phyloP scores from a whole-genome alignment of 352 stramenopile genomes.

The Phytophthora pini region DNA sequence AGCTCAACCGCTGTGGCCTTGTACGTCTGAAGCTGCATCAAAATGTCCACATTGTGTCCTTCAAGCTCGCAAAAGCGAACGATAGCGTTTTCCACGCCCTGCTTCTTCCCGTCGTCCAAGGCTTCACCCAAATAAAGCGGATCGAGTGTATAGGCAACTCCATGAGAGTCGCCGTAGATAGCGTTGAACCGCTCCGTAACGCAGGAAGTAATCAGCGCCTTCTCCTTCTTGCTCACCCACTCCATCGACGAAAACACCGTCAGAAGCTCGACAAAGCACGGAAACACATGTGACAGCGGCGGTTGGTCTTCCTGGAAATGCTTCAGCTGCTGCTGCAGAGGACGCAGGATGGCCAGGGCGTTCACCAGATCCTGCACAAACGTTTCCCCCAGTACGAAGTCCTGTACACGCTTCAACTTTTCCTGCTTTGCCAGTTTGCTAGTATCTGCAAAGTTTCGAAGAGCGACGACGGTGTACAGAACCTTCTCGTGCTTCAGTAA shows the following conservation, averaged over 20 bases:
- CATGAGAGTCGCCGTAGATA: constrained; percentile 69
- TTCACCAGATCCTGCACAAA: constrained; percentile 68
- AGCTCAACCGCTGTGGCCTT: constrained; percentile 55
- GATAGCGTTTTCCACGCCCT: constrained; percentile 59
- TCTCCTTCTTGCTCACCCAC: constrained; percentile 77
- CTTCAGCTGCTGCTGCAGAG: constrained; percentile 61
- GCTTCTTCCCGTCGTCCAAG: constrained; percentile 55
- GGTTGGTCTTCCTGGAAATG: constrained; percentile 50
- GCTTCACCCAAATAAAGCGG: constrained; percentile 55
- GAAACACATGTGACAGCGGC: constrained; percentile 63
- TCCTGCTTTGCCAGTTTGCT: constrained; percentile 48
- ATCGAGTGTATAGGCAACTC: constrained; percentile 67
- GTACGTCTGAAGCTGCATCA: constrained; percentile 59
- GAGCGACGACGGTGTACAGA: constrained; percentile 59
- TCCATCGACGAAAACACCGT: constrained; percentile 62
- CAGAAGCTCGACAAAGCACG: constrained; percentile 55
- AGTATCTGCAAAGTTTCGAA: constrained; percentile 65
- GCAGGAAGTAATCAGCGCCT: constrained; percentile 69
- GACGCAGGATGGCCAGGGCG: constrained; percentile 59
- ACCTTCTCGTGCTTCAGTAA: constrained; percentile 60
- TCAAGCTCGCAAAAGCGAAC: constrained; percentile 49
- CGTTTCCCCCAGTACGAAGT: constrained; percentile 70
- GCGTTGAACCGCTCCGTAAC: constrained; percentile 68
- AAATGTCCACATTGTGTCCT: constrained; percentile 42
- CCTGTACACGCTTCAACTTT: constrained; percentile 58